Conservation (phyloP, 305 asterid genomes). For the Fraxinus platypoda region DNA sequence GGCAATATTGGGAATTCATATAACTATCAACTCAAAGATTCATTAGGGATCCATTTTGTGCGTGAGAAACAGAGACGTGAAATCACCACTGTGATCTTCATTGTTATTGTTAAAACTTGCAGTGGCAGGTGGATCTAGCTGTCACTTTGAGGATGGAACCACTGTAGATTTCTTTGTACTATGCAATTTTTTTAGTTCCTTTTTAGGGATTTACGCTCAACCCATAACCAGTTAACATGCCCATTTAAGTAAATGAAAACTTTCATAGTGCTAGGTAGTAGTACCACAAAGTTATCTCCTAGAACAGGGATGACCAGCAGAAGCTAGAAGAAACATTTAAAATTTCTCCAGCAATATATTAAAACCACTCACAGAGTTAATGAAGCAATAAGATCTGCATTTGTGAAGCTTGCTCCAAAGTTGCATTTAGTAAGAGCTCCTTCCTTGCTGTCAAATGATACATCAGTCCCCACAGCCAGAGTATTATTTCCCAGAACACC, state of each 20-base stretch:
- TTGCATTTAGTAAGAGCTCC: slow-evolving; percentile 47
- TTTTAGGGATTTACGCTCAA: neutral
- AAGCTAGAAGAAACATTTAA: neutral
- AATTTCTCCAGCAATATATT: neutral
- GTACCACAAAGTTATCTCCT: neutral
- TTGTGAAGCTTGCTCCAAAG: slow-evolving; percentile 50
- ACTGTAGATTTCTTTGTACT: neutral
- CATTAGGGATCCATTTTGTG: neutral
- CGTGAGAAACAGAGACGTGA: neutral
- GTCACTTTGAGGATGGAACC: neutral
- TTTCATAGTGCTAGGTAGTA: neutral
- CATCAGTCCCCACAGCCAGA: slow-evolving; percentile 44
- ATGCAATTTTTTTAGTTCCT: neutral
- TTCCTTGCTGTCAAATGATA: slow-evolving; percentile 49
- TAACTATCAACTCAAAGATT: neutral
- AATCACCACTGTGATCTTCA: neutral
- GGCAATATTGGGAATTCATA: neutral
- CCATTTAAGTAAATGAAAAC: neutral
- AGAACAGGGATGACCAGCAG: neutral
- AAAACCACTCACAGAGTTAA: slow-evolving; percentile 42
- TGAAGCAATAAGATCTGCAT: slow-evolving; percentile 49
- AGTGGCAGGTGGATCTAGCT: neutral
- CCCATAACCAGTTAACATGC: neutral
- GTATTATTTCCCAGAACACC: slow-evolving; percentile 41
- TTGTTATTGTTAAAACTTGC: neutral